Base-by-base conservation (phyloP, 208 protist genomes). In the Leishmania tarentolae region DNA sequence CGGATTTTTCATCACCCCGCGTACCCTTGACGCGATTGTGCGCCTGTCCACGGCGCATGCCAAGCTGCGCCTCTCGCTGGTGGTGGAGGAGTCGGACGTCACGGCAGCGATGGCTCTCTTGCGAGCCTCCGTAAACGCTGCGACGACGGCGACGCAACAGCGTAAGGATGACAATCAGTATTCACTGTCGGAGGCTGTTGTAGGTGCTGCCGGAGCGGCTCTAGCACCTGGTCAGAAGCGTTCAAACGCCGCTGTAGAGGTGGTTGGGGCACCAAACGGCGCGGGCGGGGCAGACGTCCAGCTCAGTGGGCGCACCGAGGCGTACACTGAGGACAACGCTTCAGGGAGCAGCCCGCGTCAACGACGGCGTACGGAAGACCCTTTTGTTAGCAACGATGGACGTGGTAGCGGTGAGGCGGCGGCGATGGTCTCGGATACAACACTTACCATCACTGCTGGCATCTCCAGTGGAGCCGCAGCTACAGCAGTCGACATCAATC, bases 1-100 rank as follows among this genome's bases (percentile, higher is more conserved):
- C 68, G 92, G 92, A 31, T 95, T 98, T 79, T 96, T 93, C 80
- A 86, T 99, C 76, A 99, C 98, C 13, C 93, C 98, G 28, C 94
- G 99, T 89, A 99, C 98, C 15, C 91, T 99, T 56, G 98, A 99
- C 90, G 98, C 97, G n/a, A 90, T 99, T 52, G 99, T 99, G 66
- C 96, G 99, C 47, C 90, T 99, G 21, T 83, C 97, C 42, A 99
- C 97, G 52, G 98, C 98, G 0, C 91, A 98, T 80, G 98, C 99
- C 7, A 99, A 99, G 88, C 81, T 95, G 73, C 92, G 97, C 2
- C 90, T 99, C n/a, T 95, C 91, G 7, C 47, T 85, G 6, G 86
- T 88, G 35, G 94, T 99, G 44, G 90, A 94, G 63, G 88, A 97
- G 61, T 82, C 85, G 13, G 98, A 99, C 84, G 95, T 98, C 17